Base-by-base conservation (phyloP, 257 asterid species). In the Penstemon eatonii region DNA sequence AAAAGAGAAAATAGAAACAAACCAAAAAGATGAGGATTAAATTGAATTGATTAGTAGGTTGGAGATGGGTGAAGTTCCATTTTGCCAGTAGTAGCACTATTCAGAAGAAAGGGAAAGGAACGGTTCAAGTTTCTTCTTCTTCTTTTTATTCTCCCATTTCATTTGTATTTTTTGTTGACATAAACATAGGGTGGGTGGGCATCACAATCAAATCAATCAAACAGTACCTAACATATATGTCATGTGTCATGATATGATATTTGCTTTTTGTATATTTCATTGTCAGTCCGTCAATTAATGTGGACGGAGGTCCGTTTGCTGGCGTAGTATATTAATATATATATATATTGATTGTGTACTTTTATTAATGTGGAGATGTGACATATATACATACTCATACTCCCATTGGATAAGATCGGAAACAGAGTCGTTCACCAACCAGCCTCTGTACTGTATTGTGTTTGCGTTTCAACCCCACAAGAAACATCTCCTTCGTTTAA, bases 291-390 rank as follows among this genome's bases (percentile, higher is more conserved):
- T 25, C 18, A 15, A 0, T 15, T 15, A 15, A 15, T 15, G 18
- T 15, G 18, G 7, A 50, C n/a, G 10, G 25, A 13, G 15, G 54
- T 63, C 11, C 18, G 18, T 15, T 25, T 19, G 68, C 33, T 63
- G 68, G 68, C 44, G 33, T 37, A 25, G 42, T 19, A 2, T 45
- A 6, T 5, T 15, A 2, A 45, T 45, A 5, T n/a, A 47, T 9
- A 46, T 42, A 45, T 8, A 63, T 41, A 33, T 60, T 25, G 33
- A 25, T 43, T 39, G 64, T 10, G 49, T 15, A 6, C 19, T n/a
- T 45, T 45, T 15, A 1, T 63, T 63, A 56, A 63, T 63, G 68
- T 63, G 15, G 68, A 63, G 45, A 47, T 63, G 25, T 25, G 33
- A 25, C 33, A 25, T 25, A 25, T 25, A 25, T 25, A 1, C 2